Evolutionary conservation across 306 rosid species (phyloP).

Genomic region (Spatholobus suberectus): DNA sequence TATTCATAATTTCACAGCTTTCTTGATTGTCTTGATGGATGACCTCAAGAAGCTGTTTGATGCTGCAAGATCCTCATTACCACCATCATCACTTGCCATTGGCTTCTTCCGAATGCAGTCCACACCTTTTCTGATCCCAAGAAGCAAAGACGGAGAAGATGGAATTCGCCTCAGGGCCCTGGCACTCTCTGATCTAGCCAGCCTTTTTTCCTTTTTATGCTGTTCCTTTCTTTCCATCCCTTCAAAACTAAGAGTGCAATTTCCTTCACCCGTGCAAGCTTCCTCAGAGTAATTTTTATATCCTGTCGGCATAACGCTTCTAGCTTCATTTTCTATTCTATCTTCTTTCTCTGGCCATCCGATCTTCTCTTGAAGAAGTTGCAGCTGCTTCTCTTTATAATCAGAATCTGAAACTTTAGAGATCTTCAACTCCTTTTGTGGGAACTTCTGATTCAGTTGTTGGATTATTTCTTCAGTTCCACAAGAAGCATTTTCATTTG

Average conservation of each 20-base stretch:
- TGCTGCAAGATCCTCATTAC: slow-evolving; percentile 43
- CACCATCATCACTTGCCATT: slow-evolving; percentile 49
- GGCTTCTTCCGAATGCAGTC: slow-evolving; percentile 80
- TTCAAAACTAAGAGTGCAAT: slow-evolving; percentile 51
- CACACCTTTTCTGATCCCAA: slow-evolving; percentile 76
- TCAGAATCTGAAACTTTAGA: slow-evolving; percentile 47
- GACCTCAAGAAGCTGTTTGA: slow-evolving; percentile 65
- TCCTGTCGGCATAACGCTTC: slow-evolving; percentile 33
- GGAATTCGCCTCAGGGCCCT: slow-evolving; percentile 77
- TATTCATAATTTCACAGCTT: slow-evolving; percentile 63
- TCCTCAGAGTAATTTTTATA: slow-evolving; percentile 41
- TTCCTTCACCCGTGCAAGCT: slow-evolving; percentile 45
- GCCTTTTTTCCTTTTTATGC: slow-evolving; percentile 60
- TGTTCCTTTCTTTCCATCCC: slow-evolving; percentile 56
- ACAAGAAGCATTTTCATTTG: slow-evolving; percentile 44
- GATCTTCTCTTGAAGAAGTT: slow-evolving; percentile 41
- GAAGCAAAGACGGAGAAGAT: slow-evolving; percentile 85
- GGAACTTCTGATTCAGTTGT: slow-evolving; percentile 57
- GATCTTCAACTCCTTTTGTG: slow-evolving; percentile 57
- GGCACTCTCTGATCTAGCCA: slow-evolving; percentile 80
- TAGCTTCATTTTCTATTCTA: slow-evolving; percentile 36
- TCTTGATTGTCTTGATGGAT: slow-evolving; percentile 73
- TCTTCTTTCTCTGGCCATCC: slow-evolving; percentile 38
- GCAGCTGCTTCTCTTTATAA: slow-evolving; percentile 40
- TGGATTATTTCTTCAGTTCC: slow-evolving; percentile 50